Conservation (phyloP, 805 yeast species). For the Yueomyces sp. region DNA sequence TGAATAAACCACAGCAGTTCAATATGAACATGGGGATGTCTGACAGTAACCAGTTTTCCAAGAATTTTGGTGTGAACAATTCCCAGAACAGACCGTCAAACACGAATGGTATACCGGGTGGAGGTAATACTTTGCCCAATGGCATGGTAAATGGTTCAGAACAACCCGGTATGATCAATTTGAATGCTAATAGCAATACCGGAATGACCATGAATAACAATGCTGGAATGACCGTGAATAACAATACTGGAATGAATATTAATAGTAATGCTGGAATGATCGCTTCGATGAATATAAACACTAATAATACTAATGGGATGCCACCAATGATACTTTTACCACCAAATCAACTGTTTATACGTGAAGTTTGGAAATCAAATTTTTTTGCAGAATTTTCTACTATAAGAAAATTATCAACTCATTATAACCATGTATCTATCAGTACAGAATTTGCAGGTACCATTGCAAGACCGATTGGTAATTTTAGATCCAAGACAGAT, state of each 20-base stretch:
- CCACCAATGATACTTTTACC: slow-evolving; percentile 16
- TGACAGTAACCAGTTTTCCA: not conserved
- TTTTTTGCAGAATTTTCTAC: slow-evolving; percentile 52
- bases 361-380: slow-evolving; percentile 66
- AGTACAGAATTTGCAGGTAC: slow-evolving; percentile 95
- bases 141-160: no score
- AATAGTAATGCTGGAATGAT: slow-evolving; percentile 2
- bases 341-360: slow-evolving; percentile 30
- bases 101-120: no score
- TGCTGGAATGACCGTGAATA: no score
- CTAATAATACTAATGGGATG: slow-evolving; percentile 1
- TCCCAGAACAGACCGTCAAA: no score
- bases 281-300: slow-evolving; percentile 1
- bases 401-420: slow-evolving; percentile 42
- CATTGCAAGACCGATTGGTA: slow-evolving; percentile 90
- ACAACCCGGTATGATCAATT: no score
- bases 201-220: no score
- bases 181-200: no score
- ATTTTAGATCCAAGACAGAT: slow-evolving; percentile 77
- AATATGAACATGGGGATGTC: not conserved
- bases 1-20: slow-evolving; percentile 11
- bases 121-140: no score
- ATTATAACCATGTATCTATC: slow-evolving; percentile 46
- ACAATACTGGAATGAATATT: slow-evolving; percentile 1
- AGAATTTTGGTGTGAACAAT: not conserved